Base-by-base conservation (phyloP, 1,139 yeast genomes). In the Protomyces inundatus region DNA sequence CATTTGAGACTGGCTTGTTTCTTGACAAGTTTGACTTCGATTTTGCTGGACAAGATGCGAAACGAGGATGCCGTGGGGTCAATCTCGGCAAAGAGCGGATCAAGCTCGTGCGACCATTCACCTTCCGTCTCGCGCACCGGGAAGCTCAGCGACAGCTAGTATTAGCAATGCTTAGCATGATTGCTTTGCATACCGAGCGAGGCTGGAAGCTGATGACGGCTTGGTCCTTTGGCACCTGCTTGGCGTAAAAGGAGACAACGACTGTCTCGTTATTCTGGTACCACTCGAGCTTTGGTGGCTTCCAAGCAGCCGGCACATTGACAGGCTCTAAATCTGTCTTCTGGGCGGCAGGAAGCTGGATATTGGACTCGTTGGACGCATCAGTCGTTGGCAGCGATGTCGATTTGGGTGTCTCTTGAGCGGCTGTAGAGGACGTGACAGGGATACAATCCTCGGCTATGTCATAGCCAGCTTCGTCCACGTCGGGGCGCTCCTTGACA, bases 271-370 rank as follows among this genome's bases (percentile, higher is more conserved):
- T 73, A 30, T 84, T 79, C 73, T 90, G 96, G 74, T 86, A 90
- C 90, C 95, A 90, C 71, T 90, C 97, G 52, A 81, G 83, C 71
- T 86, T 82, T 66, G 85, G 79, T 66, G 81, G 80, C 57, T 77
- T 68, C 6, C 69, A 57, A 14, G 42, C 65, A 1, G 68, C 57
- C 9, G 51, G 46, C 30, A 16, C 40, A n/a, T 52, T 6, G 54
- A 42, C 48, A 55, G 23, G 14, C 42, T 68, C 12, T 69, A 23
- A 23, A 23, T 1, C 23, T 54, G 0, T 32, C 64, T 53, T 71
- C 71, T 32, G 67, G 70, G 6, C 70, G 32, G 42, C 67, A 68
- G 23, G 23, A 1, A 23, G 23, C 23, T 23, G 23, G 36, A 67
- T 69, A 33, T 67, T 67, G 50, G 66, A 69, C 1, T 66, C 67